phyloP scores from a whole-genome alignment of 2,329 filamentous ascomycete genomes.

The Aureobasidium sp. region DNA sequence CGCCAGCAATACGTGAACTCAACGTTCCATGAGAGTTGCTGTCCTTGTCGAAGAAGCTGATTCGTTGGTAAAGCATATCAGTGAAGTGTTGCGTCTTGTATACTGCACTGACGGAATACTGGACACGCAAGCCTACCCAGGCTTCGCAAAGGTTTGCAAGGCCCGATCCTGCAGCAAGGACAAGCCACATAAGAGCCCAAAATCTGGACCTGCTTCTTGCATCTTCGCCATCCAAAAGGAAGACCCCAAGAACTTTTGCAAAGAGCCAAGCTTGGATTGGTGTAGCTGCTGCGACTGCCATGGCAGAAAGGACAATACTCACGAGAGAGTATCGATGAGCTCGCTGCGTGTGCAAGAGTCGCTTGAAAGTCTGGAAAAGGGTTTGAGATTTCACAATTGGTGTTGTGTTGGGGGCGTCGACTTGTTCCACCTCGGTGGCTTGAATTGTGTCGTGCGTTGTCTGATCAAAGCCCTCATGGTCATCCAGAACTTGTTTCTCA shows the following conservation, averaged over 20 bases:
- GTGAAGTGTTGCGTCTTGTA: constrained; percentile 39
- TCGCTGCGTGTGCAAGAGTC: background rate
- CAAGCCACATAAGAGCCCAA: constrained; percentile 78
- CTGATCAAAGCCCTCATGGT: background rate
- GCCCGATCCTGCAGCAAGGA: background rate
- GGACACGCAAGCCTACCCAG: background rate
- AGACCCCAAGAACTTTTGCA: background rate
- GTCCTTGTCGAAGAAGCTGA: constrained; percentile 38
- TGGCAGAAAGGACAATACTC: background rate
- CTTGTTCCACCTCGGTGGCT: too few species aligned
- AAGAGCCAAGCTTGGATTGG: background rate
- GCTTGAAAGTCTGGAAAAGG: background rate
- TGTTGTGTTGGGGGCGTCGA: background rate
- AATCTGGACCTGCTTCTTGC: constrained; percentile 47
- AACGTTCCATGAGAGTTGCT: constrained; percentile 40
- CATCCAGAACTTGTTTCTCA: background rate
- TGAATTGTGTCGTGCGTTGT: background rate
- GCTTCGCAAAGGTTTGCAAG: background rate
- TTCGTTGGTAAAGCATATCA: constrained; percentile 35
- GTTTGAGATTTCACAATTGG: background rate
- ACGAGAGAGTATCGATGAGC: background rate
- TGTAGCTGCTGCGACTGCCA: background rate
- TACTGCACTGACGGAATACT: background rate
- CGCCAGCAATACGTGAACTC: constrained; percentile 36
- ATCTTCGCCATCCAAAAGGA: background rate